Conservation (phyloP, 1,284 basidiomycete genomes). For the Takashimella tepidaria region DNA sequence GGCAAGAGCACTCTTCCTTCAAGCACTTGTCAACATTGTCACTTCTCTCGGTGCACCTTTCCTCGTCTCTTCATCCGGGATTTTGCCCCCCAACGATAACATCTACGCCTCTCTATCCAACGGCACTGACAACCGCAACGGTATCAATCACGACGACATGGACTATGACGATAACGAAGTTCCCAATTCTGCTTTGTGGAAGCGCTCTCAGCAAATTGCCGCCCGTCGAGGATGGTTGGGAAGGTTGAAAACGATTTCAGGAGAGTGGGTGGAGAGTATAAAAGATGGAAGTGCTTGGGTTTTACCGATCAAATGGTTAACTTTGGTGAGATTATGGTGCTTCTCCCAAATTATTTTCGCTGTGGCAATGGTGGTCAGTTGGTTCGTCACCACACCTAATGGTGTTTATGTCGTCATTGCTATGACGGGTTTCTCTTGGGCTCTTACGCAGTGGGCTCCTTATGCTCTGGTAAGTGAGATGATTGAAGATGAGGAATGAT, state of each 20-base stretch:
- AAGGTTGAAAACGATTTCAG: neutral
- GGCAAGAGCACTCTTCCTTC: conserved; percentile 73
- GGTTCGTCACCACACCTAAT: conserved; percentile 44
- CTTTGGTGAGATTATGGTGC: conserved; percentile 41
- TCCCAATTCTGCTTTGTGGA: conserved; percentile 31
- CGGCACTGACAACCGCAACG: neutral
- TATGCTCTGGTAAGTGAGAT: no score
- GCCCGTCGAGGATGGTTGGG: neutral
- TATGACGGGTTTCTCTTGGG: conserved; percentile 52
- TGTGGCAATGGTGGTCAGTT: conserved; percentile 45
- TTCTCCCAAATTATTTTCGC: conserved; percentile 44
- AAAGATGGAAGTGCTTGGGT: conserved; percentile 22
- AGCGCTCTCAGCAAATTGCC: conserved; percentile 15
- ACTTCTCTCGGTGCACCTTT: conserved; percentile 69
- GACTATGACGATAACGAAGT: conserved; percentile 5
- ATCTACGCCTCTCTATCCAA: conserved; percentile 14
- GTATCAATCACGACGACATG: conserved; percentile 2
- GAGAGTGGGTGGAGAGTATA: conserved; percentile 14
- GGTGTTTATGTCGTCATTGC: conserved; percentile 51
- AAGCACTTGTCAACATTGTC: conserved; percentile 63
- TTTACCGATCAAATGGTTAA: conserved; percentile 42
- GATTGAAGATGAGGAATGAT: no score
- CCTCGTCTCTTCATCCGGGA: conserved; percentile 53
- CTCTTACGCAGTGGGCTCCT: conserved; percentile 47
- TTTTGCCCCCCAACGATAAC: conserved; percentile 18